A percentile compares a stretch with the other conserved stretches of the same genome.
Conservation (phyloP, 441 rosid genomes). For the Pelargonium myrrhifolium region DNA sequence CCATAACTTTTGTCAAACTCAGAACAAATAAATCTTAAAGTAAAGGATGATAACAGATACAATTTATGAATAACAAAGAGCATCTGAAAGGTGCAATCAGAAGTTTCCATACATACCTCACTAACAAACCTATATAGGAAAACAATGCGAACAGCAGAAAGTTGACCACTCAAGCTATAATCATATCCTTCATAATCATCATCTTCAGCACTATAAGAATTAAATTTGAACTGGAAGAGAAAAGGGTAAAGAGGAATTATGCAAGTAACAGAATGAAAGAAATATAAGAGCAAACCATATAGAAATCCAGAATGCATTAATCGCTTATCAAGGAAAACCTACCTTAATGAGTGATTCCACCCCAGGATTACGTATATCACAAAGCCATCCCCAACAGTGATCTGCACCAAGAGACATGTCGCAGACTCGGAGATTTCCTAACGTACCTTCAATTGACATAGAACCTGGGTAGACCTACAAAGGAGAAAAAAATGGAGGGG, state of each 20-base stretch:
- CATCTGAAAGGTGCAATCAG: slow-evolving; percentile 1
- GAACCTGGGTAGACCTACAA: slow-evolving; percentile 88
- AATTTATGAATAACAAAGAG: background rate
- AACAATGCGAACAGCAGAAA: slow-evolving; percentile 93
- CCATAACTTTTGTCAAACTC: slow-evolving; percentile 19
- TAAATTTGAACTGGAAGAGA: slow-evolving; percentile 76
- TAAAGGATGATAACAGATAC: no score
- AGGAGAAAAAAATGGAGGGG: background rate
- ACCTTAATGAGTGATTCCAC: slow-evolving; percentile 96
- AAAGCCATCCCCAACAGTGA: slow-evolving; percentile 90
- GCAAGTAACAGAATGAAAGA: slow-evolving; percentile 12
- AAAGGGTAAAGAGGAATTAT: slow-evolving; percentile 11
- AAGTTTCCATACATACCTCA: slow-evolving; percentile 59
- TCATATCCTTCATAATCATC: slow-evolving; percentile 97
- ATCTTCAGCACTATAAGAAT: slow-evolving; percentile 85
- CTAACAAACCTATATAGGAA: slow-evolving; percentile 95
- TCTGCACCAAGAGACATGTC: slow-evolving; percentile 84
- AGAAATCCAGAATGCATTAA: slow-evolving; percentile 8
- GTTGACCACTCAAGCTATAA: slow-evolving; percentile 83
- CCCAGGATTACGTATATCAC: slow-evolving; percentile 98
- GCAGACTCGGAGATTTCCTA: slow-evolving; percentile 93
- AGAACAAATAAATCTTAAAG: background rate
- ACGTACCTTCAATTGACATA: slow-evolving; percentile 81
- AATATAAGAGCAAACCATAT: background rate
- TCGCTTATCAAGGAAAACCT: slow-evolving; percentile 13